phyloP scores from a whole-genome alignment of 108 stramenopile genomes.

The Epithemia pelagica region DNA sequence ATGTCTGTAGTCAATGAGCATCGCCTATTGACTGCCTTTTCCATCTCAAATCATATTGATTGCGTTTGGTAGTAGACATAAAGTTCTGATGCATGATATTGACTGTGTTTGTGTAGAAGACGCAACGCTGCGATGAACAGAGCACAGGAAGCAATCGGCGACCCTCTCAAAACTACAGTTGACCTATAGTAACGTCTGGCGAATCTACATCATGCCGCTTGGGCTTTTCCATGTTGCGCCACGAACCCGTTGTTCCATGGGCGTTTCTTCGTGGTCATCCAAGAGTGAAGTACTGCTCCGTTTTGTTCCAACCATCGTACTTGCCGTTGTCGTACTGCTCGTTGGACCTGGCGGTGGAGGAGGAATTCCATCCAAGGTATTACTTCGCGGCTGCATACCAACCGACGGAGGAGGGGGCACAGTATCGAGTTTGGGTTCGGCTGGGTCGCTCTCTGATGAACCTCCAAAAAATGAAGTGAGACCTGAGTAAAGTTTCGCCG shows the following conservation, averaged over 20 bases:
- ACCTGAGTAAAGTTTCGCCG: not conserved
- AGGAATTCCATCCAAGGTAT: not conserved
- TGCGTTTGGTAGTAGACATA: too few relatives aligned
- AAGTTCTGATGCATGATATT: too few relatives aligned
- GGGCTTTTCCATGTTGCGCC: not conserved
- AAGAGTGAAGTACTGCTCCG: constrained; percentile 12
- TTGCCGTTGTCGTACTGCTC: not conserved
- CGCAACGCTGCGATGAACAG: too few relatives aligned
- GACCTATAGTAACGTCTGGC: too few relatives aligned
- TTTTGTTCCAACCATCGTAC: not conserved
- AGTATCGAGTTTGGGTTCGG: not conserved
- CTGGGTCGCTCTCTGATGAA: not conserved
- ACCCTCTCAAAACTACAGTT: too few relatives aligned
- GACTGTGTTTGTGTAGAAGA: too few relatives aligned
- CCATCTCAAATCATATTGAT: too few relatives aligned
- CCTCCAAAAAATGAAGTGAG: not conserved
- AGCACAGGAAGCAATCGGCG: too few relatives aligned
- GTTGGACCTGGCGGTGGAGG: not conserved
- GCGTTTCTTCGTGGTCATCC: constrained; percentile 38
- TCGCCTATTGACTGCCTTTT: too few relatives aligned
- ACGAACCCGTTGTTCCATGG: constrained; percentile 25
- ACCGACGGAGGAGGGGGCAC: not conserved
- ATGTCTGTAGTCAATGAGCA: too few relatives aligned
- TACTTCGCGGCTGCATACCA: not conserved
- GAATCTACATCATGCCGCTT: too few relatives aligned